These are phyloP conservation scores for Xanthoconium stramineum DNA, from an alignment of 768 basidiomycete genomes.

Conservation along the genomic window DNA sequence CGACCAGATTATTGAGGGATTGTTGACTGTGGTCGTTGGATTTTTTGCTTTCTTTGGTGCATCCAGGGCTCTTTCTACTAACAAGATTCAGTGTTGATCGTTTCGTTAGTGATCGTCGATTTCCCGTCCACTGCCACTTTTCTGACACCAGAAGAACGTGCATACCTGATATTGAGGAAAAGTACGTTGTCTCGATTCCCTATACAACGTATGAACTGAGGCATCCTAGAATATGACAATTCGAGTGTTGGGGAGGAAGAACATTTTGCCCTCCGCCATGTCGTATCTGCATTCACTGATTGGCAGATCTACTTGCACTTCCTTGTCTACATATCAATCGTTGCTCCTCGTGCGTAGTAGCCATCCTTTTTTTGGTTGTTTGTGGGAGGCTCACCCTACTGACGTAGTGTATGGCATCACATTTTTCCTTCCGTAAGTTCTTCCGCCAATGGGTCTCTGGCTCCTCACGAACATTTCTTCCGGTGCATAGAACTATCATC, in stretches of 20 bases:
- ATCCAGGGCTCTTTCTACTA: neutral
- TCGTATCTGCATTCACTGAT: slow-evolving; percentile 52
- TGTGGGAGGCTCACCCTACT: neutral
- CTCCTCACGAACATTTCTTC: neutral
- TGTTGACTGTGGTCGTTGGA: slow-evolving; percentile 56
- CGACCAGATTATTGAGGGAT: slow-evolving; percentile 35
- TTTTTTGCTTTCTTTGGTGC: slow-evolving; percentile 49
- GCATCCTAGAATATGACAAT: slow-evolving; percentile 40
- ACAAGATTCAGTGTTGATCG: neutral
- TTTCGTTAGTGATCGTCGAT: slow-evolving; percentile 53
- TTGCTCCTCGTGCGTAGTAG: slow-evolving; percentile 51
- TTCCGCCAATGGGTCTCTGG: neutral
- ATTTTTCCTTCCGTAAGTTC: slow-evolving; percentile 62
- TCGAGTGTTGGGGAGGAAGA: slow-evolving; percentile 42
- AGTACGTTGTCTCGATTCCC: slow-evolving; percentile 5
- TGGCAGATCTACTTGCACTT: slow-evolving; percentile 50
- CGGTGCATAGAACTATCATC: slow-evolving; percentile 52
- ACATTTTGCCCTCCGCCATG: slow-evolving; percentile 49
- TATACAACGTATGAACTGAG: slow-evolving; percentile 48
- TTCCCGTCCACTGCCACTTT: slow-evolving; percentile 28
- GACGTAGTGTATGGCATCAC: slow-evolving; percentile 64
- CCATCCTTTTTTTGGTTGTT: neutral
- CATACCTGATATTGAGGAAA: slow-evolving; percentile 17
- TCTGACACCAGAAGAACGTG: slow-evolving; percentile 14
- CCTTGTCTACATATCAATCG: slow-evolving; percentile 43